These are phyloP conservation scores for Aphanomyces stellatus DNA, from an alignment of 352 stramenopile species.

Conservation along the genomic window DNA sequence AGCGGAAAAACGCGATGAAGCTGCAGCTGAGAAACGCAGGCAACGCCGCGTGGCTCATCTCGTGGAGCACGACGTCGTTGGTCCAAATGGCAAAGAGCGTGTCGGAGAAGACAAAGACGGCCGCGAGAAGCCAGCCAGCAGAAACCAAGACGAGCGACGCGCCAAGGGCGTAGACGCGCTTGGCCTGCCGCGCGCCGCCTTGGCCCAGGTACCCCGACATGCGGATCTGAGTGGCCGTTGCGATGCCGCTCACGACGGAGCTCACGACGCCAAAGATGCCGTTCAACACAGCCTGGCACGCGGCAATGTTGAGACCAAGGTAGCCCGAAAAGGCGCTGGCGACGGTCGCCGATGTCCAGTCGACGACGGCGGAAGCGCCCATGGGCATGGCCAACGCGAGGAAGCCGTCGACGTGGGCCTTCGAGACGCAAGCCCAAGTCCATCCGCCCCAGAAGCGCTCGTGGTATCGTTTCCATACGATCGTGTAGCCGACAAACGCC, in stretches of 20 bases:
- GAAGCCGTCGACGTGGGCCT: neutral
- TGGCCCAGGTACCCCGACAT: neutral
- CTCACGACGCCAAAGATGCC: conserved; percentile 1
- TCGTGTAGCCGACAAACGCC: neutral
- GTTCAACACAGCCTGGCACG: neutral
- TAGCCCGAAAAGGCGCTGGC: neutral
- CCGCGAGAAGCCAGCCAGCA: neutral
- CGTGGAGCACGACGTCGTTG: neutral
- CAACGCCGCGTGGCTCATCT: neutral
- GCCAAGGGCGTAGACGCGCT: neutral
- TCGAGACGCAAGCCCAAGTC: conserved; percentile 7
- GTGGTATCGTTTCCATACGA: conserved; percentile 10
- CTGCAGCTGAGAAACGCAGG: neutral
- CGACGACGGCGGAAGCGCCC: neutral
- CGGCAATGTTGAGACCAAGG: neutral
- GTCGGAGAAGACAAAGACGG: neutral
- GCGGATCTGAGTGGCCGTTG: neutral
- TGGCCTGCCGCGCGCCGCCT: neutral
- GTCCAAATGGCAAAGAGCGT: neutral
- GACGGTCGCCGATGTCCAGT: neutral
- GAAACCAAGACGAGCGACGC: neutral
- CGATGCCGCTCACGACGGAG: neutral
- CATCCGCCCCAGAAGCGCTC: conserved; percentile 2
- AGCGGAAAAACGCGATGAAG: neutral
- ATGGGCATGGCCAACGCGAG: neutral